These are phyloP conservation scores for Ascochyta fabae DNA, from an alignment of 2,329 filamentous ascomycete genomes.

Conservation along the genomic window DNA sequence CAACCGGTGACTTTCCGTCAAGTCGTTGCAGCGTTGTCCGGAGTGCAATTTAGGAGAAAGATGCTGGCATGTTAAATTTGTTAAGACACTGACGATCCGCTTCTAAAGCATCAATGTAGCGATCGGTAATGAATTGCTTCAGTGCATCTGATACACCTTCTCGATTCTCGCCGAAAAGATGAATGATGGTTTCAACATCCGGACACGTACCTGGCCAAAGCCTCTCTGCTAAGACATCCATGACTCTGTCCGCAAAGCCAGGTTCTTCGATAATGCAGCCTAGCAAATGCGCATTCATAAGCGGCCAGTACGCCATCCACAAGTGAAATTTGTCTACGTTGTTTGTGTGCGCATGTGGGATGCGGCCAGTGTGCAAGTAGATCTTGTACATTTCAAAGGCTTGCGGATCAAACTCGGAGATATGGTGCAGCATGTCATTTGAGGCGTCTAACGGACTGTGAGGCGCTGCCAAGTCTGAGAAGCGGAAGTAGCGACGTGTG, in stretches of 20 bases:
- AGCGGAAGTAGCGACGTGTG: not conserved
- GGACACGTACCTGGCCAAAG: not conserved
- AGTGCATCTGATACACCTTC: not conserved
- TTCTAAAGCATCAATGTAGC: not conserved
- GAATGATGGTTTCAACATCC: not conserved
- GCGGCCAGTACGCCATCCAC: not conserved
- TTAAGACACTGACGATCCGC: not conserved
- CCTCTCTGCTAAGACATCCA: not conserved
- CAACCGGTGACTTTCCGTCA: not conserved
- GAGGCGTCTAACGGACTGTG: not conserved
- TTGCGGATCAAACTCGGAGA: constrained; percentile 2
- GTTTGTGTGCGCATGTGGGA: not conserved
- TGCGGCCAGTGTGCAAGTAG: not conserved
- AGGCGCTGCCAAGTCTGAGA: not conserved
- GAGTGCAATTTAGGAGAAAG: not conserved
- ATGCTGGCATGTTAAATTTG: not conserved
- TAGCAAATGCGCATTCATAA: constrained; percentile 1
- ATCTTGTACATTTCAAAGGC: not conserved
- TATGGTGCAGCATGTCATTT: not conserved
- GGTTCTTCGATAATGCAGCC: not conserved
- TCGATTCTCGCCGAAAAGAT: not conserved
- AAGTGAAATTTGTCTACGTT: not conserved
- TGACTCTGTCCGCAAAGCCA: not conserved
- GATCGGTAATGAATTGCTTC: not conserved
- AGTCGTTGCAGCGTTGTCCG: not conserved